A percentile compares a stretch with the other conserved stretches of the same genome.
Conservation (phyloP, 139 green algal genomes). For the Coelastrella sp. region DNA sequence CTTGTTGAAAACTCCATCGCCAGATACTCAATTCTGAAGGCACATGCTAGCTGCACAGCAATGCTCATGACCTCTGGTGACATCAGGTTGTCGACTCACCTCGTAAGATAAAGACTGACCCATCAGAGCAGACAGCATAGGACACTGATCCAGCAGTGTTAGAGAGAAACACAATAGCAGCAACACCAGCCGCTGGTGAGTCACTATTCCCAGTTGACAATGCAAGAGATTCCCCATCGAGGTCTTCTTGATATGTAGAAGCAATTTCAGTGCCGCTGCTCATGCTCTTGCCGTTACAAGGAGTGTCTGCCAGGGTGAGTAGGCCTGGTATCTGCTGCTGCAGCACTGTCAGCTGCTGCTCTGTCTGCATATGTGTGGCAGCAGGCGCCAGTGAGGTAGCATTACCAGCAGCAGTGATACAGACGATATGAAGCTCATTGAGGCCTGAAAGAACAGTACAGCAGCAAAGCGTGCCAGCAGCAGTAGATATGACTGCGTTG, state of each 20-base stretch:
- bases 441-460: too few relatives aligned
- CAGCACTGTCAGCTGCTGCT: constrained; percentile 32
- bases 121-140: constrained; percentile 4
- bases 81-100: background rate
- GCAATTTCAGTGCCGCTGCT: background rate
- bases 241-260: background rate
- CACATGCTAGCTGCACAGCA: background rate
- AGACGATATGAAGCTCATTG: constrained; percentile 23
- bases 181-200: background rate
- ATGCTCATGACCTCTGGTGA: background rate
- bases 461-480: too few relatives aligned
- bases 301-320: background rate
- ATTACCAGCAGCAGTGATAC: background rate
- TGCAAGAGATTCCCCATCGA: background rate
- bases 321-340: constrained; percentile 17
- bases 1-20: too few relatives aligned
- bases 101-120: background rate
- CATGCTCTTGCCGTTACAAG: background rate
- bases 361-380: background rate
- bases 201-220: background rate
- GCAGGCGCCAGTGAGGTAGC: background rate
- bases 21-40: background rate
- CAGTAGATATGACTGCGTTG: too few relatives aligned
- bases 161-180: constrained; percentile 2
- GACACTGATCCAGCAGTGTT: background rate